A percentile compares a stretch with the other conserved stretches of the same genome.
Evolutionary conservation across 106 monocot genomes (phyloP).

Genomic region (Cymbidium sinense): DNA sequence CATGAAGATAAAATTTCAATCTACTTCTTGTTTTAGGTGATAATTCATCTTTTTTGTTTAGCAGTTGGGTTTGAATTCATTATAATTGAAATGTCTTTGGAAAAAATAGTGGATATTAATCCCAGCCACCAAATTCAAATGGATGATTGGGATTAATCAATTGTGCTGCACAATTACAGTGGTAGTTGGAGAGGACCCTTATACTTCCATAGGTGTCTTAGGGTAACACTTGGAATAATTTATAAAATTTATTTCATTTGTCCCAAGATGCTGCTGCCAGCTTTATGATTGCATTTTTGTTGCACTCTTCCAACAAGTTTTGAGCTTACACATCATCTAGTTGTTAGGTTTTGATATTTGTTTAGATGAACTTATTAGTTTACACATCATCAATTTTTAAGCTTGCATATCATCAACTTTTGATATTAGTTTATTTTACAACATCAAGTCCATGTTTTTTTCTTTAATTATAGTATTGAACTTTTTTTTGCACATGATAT

Average conservation of each 20-base stretch:
- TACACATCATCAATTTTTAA: too few relatives aligned
- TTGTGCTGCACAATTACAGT: background rate
- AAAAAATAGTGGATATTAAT: background rate
- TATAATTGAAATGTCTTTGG: background rate
- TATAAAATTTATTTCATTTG: background rate
- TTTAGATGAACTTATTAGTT: background rate
- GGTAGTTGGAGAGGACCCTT: background rate
- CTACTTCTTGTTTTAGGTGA: background rate
- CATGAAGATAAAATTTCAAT: background rate
- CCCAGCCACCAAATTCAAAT: background rate
- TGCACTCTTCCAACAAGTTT: background rate
- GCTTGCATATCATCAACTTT: too few relatives aligned
- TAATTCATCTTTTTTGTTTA: background rate
- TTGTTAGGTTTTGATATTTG: background rate
- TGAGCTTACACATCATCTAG: background rate
- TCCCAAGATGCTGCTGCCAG: background rate
- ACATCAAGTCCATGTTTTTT: background rate
- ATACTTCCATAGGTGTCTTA: background rate
- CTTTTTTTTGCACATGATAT: background rate
- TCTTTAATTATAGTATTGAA: background rate
- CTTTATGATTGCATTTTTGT: background rate
- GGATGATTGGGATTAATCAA: background rate
- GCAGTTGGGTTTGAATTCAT: background rate
- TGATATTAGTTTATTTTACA: too few relatives aligned
- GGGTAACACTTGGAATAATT: background rate